These are phyloP conservation scores for Solanum clarkiae DNA, from an alignment of 257 asterid genomes.

Conservation along the genomic window DNA sequence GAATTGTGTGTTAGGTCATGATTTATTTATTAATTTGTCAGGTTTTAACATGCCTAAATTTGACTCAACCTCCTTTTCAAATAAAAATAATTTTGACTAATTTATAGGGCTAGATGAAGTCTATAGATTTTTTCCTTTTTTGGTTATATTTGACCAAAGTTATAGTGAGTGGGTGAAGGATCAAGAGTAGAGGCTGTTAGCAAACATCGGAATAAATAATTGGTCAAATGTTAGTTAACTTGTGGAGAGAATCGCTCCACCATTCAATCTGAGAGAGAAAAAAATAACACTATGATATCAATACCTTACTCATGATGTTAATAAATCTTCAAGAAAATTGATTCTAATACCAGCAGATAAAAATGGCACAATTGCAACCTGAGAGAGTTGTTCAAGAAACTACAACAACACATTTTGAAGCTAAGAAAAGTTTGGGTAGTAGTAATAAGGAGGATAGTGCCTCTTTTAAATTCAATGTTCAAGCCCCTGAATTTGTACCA, in stretches of 20 bases:
- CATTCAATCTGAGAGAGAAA: not conserved
- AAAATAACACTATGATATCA: not conserved
- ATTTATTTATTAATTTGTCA: not conserved
- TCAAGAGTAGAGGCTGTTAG: not conserved
- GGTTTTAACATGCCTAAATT: not conserved
- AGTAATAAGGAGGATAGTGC: constrained; percentile 5
- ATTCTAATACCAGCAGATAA: not conserved
- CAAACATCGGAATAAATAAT: not conserved
- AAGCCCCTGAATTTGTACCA: constrained; percentile 92
- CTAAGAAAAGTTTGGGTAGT: not conserved
- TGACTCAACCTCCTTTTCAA: not conserved
- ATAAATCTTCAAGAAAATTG: not conserved
- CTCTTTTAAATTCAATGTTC: constrained; percentile 57
- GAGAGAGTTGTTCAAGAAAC: constrained; percentile 1
- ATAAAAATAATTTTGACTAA: not conserved
- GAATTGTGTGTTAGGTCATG: not conserved
- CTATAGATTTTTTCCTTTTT: not conserved
- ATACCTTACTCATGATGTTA: not conserved
- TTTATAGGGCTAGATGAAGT: not conserved
- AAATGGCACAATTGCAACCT: constrained; percentile 36
- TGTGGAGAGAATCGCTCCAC: not conserved
- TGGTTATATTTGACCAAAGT: not conserved
- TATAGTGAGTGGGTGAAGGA: not conserved
- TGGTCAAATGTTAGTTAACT: not conserved
- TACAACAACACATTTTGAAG: not conserved